Evolutionary conservation across 1,284 basidiomycete genomes (phyloP).

Genomic region (Rhodotorula sp.): DNA sequence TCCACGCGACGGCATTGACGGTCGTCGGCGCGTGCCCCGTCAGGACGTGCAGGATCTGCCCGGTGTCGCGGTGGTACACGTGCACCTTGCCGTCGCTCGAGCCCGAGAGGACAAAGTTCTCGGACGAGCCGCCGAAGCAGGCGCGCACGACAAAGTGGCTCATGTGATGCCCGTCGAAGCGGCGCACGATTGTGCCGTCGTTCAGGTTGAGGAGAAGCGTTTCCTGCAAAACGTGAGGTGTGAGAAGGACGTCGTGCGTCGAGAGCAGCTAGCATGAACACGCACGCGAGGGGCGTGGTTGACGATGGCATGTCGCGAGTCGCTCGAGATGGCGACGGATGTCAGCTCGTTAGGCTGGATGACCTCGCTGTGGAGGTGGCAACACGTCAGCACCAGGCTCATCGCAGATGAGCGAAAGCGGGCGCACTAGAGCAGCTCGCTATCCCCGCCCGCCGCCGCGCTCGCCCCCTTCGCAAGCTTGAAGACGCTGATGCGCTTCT

Average conservation of each 20-base stretch:
- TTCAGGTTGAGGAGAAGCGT: slow-evolving; percentile 82
- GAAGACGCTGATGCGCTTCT: slow-evolving; percentile 69
- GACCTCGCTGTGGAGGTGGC: slow-evolving; percentile 27
- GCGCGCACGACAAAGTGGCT: slow-evolving; percentile 80
- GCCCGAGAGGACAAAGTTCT: slow-evolving; percentile 87
- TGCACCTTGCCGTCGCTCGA: slow-evolving; percentile 93
- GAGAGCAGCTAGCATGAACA: background rate
- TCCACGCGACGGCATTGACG: slow-evolving; percentile 97
- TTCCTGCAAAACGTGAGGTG: slow-evolving; percentile 60
- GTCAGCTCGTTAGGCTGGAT: slow-evolving; percentile 65
- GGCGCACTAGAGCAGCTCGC: slow-evolving; percentile 50
- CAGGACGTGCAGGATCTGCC: slow-evolving; percentile 76
- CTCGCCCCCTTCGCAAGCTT: slow-evolving; percentile 56
- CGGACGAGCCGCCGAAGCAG: slow-evolving; percentile 90
- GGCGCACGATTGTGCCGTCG: slow-evolving; percentile 64
- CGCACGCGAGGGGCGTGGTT: slow-evolving; percentile 82
- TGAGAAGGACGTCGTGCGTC: slow-evolving; percentile 21
- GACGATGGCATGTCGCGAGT: slow-evolving; percentile 83
- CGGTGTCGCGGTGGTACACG: slow-evolving; percentile 89
- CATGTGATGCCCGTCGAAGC: slow-evolving; percentile 79
- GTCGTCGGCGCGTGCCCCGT: slow-evolving; percentile 79
- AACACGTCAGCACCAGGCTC: background rate
- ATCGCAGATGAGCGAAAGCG: background rate
- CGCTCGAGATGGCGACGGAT: slow-evolving; percentile 80
- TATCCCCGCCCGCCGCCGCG: slow-evolving; percentile 43